These are phyloP conservation scores for Trichoderma brevicompactum DNA, from an alignment of 2,329 filamentous ascomycete species.

Conservation along the genomic window DNA sequence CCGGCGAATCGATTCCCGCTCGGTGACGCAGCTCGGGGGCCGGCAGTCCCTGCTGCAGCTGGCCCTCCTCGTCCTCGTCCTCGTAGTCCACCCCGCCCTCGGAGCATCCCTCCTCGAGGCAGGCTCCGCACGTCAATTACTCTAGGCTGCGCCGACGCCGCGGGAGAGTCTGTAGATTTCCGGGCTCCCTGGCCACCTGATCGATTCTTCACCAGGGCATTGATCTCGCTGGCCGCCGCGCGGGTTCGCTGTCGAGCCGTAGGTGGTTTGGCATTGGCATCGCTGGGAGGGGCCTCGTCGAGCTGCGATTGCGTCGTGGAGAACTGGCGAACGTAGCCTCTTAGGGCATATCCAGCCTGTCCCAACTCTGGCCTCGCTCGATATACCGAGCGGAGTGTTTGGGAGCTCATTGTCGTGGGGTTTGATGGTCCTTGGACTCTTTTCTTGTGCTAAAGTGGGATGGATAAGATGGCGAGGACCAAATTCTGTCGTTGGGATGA, in stretches of 20 bases:
- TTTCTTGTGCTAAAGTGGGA: conserved; percentile 12
- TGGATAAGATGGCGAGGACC: conserved; percentile 9
- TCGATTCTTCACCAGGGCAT: conserved; percentile 37
- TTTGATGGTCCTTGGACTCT: conserved; percentile 17
- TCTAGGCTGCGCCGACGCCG: conserved; percentile 37
- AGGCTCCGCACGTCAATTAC: conserved; percentile 48
- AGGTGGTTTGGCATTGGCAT: conserved; percentile 25
- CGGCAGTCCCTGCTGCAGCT: not conserved
- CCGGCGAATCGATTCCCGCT: conserved; percentile 32
- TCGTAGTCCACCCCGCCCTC: conserved; percentile 37
- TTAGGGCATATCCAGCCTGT: conserved; percentile 40
- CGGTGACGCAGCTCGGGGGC: conserved; percentile 21
- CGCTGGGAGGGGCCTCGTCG: conserved; percentile 37
- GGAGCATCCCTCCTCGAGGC: conserved; percentile 38
- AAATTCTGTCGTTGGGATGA: conserved; percentile 28
- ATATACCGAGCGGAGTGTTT: conserved; percentile 45
- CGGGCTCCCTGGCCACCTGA: conserved; percentile 19
- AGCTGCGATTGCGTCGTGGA: conserved; percentile 46
- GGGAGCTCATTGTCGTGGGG: conserved; percentile 43
- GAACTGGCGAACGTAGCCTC: conserved; percentile 44
- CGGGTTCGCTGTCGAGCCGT: conserved; percentile 40
- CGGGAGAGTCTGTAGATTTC: conserved; percentile 9
- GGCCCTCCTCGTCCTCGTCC: conserved; percentile 30
- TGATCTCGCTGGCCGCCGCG: conserved; percentile 44
- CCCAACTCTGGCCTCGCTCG: conserved; percentile 44